Evolutionary conservation across 352 stramenopile species (phyloP).

Genomic region (Phytophthora tentaculata): DNA sequence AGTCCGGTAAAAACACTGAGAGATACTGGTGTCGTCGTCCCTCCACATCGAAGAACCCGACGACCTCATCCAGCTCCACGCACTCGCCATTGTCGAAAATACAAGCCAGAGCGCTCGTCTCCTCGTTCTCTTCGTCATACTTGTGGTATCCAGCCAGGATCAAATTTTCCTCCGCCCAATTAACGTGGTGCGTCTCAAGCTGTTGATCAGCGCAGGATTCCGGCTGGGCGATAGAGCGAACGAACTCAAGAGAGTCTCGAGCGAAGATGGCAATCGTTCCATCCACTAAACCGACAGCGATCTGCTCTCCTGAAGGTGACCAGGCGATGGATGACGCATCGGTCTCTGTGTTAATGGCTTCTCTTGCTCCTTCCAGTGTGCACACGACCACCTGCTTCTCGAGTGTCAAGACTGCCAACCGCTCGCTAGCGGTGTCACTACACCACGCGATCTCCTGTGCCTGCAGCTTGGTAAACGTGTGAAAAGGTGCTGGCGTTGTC

Average conservation of each 20-base stretch:
- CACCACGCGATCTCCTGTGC: conserved; percentile 64
- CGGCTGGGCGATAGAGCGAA: conserved; percentile 47
- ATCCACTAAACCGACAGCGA: conserved; percentile 50
- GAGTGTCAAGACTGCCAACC: conserved; percentile 50
- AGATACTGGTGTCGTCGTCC: conserved; percentile 68
- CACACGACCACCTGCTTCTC: conserved; percentile 53
- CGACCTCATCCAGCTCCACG: conserved; percentile 65
- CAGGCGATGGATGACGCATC: conserved; percentile 51
- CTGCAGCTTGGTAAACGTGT: conserved; percentile 41
- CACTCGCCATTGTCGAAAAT: conserved; percentile 60
- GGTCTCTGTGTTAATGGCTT: conserved; percentile 23
- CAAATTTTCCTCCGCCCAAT: conserved; percentile 75
- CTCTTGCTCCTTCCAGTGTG: conserved; percentile 33
- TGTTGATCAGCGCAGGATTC: conserved; percentile 40
- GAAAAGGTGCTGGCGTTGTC: conserved; percentile 40
- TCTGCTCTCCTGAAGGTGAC: conserved; percentile 49
- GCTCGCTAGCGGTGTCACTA: conserved; percentile 25
- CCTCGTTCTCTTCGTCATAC: conserved; percentile 57
- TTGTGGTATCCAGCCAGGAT: conserved; percentile 67
- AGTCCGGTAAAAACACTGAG: conserved; percentile 66
- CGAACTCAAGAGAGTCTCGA: conserved; percentile 29
- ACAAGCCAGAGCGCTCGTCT: conserved; percentile 60
- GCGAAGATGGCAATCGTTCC: conserved; percentile 48
- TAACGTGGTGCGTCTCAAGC: conserved; percentile 68
- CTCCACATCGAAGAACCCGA: conserved; percentile 69